Percentiles rank a stretch among this genome's conserved stretches.
phyloP scores from a whole-genome alignment of 2,329 filamentous ascomycete species.

The Fusarium anthophilum region DNA sequence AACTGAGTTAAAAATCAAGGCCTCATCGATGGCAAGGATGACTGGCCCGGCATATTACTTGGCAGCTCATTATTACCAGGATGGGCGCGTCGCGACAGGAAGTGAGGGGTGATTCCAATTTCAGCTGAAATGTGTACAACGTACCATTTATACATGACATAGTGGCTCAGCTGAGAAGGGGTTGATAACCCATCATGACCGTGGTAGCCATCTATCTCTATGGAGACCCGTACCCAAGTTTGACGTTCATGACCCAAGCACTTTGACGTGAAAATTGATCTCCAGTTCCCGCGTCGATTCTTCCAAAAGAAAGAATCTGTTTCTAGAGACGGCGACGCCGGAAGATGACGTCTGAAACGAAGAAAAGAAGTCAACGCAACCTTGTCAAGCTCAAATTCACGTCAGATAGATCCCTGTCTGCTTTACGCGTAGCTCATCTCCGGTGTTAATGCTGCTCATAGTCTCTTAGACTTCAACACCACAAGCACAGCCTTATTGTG shows the following conservation, averaged over 20 bases:
- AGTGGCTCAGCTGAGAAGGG: slow-evolving; percentile 15
- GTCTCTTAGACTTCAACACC: slow-evolving; percentile 6
- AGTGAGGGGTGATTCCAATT: slow-evolving; percentile 1
- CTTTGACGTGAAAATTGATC: background rate
- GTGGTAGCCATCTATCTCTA: background rate
- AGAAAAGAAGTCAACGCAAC: slow-evolving; percentile 22
- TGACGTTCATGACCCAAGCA: background rate
- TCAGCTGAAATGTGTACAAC: slow-evolving; percentile 9
- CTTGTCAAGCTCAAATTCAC: slow-evolving; percentile 43
- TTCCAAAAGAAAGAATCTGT: background rate
- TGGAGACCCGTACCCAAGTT: background rate
- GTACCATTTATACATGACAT: slow-evolving; percentile 2
- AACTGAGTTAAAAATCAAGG: background rate
- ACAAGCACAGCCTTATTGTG: background rate
- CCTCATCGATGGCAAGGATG: slow-evolving; percentile 11
- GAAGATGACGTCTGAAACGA: slow-evolving; percentile 43
- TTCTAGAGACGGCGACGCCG: slow-evolving; percentile 35
- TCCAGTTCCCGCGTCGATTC: background rate
- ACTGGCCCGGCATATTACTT: background rate
- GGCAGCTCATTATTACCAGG: slow-evolving; percentile 3
- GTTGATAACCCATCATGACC: background rate
- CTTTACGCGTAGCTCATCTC: slow-evolving; percentile 41
- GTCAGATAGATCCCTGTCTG: slow-evolving; percentile 42
- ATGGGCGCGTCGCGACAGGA: slow-evolving; percentile 23
- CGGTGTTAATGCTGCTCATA: slow-evolving; percentile 37